Conservation (phyloP, 345 rosid genomes). For the Luvunga scandens region DNA sequence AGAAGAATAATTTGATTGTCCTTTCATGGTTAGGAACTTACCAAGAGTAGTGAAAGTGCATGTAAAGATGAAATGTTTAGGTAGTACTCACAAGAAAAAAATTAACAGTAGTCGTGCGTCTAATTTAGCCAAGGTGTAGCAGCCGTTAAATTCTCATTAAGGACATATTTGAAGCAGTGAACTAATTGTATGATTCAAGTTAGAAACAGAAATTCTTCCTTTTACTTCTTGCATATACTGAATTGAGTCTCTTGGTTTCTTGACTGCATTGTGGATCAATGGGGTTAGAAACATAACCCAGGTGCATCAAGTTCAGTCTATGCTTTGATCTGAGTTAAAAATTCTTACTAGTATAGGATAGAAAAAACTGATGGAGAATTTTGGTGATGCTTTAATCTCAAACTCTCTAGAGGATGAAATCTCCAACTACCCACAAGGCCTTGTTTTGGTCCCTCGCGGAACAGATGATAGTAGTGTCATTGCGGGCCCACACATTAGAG, state of each 20-base stretch:
- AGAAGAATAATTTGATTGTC: background rate
- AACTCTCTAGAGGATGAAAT: constrained; percentile 77
- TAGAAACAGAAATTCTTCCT: background rate
- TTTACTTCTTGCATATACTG: background rate
- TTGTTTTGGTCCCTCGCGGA: constrained; percentile 89
- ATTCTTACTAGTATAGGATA: background rate
- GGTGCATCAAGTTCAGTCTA: background rate
- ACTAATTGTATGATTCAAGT: background rate
- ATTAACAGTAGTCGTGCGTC: background rate
- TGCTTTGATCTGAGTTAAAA: background rate
- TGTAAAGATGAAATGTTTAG: background rate
- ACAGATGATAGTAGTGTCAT: constrained; percentile 60
- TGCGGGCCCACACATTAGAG: constrained; percentile 87
- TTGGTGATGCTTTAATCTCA: constrained; percentile 25
- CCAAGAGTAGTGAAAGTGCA: background rate
- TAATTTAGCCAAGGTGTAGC: background rate
- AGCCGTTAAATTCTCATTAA: background rate
- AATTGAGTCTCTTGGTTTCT: background rate
- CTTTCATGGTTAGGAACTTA: background rate
- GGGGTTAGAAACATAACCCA: background rate
- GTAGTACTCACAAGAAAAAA: background rate
- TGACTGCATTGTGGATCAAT: background rate
- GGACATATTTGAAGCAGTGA: constrained; percentile 3
- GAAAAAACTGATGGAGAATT: background rate
- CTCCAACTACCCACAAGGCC: constrained; percentile 77